These are phyloP conservation scores for Trichosporon sp. DNA, from an alignment of 1,284 basidiomycete genomes.

Conservation along the genomic window DNA sequence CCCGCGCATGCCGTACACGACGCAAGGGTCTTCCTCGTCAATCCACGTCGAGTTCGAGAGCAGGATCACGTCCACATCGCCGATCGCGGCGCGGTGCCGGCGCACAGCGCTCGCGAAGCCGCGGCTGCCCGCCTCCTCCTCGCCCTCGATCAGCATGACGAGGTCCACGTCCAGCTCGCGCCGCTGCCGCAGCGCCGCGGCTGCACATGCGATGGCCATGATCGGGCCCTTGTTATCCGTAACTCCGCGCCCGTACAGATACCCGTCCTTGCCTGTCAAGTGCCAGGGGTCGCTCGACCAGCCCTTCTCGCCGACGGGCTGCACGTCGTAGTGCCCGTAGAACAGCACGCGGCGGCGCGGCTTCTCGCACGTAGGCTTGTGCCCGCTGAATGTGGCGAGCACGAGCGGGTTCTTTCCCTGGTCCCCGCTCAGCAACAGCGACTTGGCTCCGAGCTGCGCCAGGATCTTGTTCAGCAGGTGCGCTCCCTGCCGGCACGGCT, in stretches of 20 bases:
- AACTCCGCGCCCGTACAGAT: constrained; percentile 87
- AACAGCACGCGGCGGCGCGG: constrained; percentile 66
- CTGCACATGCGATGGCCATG: constrained; percentile 84
- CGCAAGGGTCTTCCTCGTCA: constrained; percentile 86
- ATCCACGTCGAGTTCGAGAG: constrained; percentile 95
- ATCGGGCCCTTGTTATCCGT: constrained; percentile 93
- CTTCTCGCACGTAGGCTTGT: constrained; percentile 39
- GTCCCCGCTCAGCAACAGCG: constrained; percentile 57
- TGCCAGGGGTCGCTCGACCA: constrained; percentile 86
- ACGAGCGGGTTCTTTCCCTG: constrained; percentile 74
- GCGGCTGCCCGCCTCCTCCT: constrained; percentile 86
- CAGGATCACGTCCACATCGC: constrained; percentile 77
- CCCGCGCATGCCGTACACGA: constrained; percentile 90
- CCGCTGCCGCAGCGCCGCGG: constrained; percentile 67
- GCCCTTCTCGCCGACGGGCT: constrained; percentile 65
- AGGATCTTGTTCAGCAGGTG: constrained; percentile 85
- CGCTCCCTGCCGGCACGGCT: constrained; percentile 80
- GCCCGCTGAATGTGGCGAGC: constrained; percentile 70
- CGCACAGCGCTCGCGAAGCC: constrained; percentile 75
- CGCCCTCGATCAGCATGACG: constrained; percentile 88
- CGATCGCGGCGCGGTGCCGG: constrained; percentile 74
- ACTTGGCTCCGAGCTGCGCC: constrained; percentile 74
- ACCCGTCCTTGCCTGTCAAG: constrained; percentile 75
- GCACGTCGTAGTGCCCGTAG: constrained; percentile 91
- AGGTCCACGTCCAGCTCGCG: constrained; percentile 78